Percentiles rank a stretch among this genome's conserved stretches.
Evolutionary conservation across 2,329 filamentous ascomycete genomes (phyloP).

Genomic region (Alternaria solani): DNA sequence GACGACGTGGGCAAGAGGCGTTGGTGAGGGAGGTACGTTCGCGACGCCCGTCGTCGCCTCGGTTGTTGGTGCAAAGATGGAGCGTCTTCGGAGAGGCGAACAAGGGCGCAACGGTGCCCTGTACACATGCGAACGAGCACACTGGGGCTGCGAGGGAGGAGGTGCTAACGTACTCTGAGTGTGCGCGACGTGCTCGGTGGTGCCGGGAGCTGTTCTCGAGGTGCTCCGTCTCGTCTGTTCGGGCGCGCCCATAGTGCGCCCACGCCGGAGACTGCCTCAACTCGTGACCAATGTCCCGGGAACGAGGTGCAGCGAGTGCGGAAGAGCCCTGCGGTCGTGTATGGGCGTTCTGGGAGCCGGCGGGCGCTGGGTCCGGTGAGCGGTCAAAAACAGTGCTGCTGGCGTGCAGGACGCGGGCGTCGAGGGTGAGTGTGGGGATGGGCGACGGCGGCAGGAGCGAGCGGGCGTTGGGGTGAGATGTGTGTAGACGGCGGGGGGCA

Average conservation of each 20-base stretch:
- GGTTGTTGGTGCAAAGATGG: conserved; percentile 32
- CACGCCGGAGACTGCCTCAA: conserved; percentile 39
- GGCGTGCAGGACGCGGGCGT: conserved; percentile 33
- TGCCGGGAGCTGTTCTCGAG: conserved; percentile 44
- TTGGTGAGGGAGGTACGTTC: conserved; percentile 13
- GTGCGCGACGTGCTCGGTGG: conserved; percentile 27
- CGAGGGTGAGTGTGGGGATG: conserved; percentile 26
- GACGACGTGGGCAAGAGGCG: not conserved
- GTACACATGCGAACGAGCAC: not conserved
- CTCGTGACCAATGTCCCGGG: conserved; percentile 33
- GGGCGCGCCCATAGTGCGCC: conserved; percentile 54
- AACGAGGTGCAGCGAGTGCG: conserved; percentile 10
- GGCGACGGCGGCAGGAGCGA: conserved; percentile 22
- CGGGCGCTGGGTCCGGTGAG: conserved; percentile 32
- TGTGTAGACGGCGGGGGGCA: conserved; percentile 12
- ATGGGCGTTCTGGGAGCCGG: conserved; percentile 20
- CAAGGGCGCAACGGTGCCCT: not conserved
- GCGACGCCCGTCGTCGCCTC: conserved; percentile 24
- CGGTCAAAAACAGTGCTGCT: conserved; percentile 39
- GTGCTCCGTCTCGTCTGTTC: conserved; percentile 48
- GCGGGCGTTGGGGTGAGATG: conserved; percentile 7
- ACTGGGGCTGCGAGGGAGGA: not conserved
- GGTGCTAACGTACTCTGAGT: conserved; percentile 32
- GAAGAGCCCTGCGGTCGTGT: conserved; percentile 26
- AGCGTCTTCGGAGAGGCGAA: conserved; percentile 8